Evolutionary conservation across 805 yeast genomes (phyloP), one percentile per base, ranked within the genome.

Genomic region (Metschnikowia kofuensis): DNA sequence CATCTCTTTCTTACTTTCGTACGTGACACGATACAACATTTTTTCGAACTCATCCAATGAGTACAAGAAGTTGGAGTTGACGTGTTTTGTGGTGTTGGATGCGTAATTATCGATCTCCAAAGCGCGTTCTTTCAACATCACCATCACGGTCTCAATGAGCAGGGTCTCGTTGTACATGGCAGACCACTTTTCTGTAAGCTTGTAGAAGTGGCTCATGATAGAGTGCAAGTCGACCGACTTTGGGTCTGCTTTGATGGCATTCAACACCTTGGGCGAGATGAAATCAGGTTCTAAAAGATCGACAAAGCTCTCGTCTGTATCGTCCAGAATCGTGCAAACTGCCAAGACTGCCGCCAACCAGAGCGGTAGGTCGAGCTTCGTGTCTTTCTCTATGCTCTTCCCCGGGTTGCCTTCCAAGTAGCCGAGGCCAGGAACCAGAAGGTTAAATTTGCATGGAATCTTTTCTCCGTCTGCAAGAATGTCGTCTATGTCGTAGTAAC

Each of bases 271-370:
- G 8, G 70, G 62, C 21, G 79, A 73, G 47, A 90, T 77, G 37
- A 84, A 81, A 2, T 83, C 87, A 0, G 98, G 98, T 42, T 80
- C 82, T 27, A 80, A 68, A 46, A 90, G 71, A 42, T 81, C 84
- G 6, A 89, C 72, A 57, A 89, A 87, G 6, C 86, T 80, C 12
- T 65, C 70, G 8, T 60, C 68, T 0, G 67, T 64, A 11, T 62
- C 68, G 28, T 67, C 74, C 62, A 59, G 64, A 32, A 65, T 55
- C 31, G 62, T 63, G 54, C 66, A 70, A 39, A 54, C 63, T 0
- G 96, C 96, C 31, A 91, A 68, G 1, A 86, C 78, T 50, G 84
- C 84, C 0, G 96, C 95, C 37, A 92, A 67, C 98, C 98, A 92
- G 29, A 90, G 65, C 0, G 98, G 98, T 26, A 92, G 72, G 49